Evolutionary conservation across 768 basidiomycete genomes (phyloP).

Genomic region (Kwoniella bestiolae): DNA sequence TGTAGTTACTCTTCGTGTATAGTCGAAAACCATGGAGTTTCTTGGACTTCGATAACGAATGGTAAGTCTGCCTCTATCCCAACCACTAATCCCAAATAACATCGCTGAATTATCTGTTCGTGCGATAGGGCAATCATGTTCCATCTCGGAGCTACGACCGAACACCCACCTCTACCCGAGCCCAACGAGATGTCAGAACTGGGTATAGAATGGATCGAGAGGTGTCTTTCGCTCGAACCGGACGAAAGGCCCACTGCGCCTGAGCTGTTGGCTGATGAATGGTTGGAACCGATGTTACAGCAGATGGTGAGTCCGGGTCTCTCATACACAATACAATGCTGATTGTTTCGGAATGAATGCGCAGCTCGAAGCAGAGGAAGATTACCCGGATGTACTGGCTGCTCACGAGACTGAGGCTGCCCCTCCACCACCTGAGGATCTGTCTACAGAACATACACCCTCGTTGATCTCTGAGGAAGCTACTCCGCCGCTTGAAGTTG

Average conservation of each 20-base stretch:
- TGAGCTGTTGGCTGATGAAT: slow-evolving; percentile 83
- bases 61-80: slow-evolving; percentile 63
- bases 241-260: slow-evolving; percentile 77
- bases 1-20: neutral
- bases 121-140: slow-evolving; percentile 95
- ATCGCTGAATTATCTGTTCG: neutral
- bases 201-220: slow-evolving; percentile 91
- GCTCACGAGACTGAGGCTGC: slow-evolving; percentile 12
- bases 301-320: slow-evolving; percentile 41
- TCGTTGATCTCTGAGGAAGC: slow-evolving; percentile 9
- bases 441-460: slow-evolving; percentile 8
- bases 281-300: slow-evolving; percentile 60
- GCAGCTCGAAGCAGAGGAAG: slow-evolving; percentile 19
- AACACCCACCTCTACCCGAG: slow-evolving; percentile 94
- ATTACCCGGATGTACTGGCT: slow-evolving; percentile 19
- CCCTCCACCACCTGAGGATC: slow-evolving; percentile 19
- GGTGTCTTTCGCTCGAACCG: slow-evolving; percentile 86
- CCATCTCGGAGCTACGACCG: slow-evolving; percentile 94
- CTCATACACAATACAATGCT: no score
- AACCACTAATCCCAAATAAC: slow-evolving; percentile 7
- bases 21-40: slow-evolving; percentile 87
- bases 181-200: slow-evolving; percentile 81
- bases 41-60: slow-evolving; percentile 92
- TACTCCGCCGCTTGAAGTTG: slow-evolving; percentile 6
- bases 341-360: no score